These are phyloP conservation scores for Acanthamoeba divionensis DNA, from an alignment of 208 protist species.

Conservation along the genomic window DNA sequence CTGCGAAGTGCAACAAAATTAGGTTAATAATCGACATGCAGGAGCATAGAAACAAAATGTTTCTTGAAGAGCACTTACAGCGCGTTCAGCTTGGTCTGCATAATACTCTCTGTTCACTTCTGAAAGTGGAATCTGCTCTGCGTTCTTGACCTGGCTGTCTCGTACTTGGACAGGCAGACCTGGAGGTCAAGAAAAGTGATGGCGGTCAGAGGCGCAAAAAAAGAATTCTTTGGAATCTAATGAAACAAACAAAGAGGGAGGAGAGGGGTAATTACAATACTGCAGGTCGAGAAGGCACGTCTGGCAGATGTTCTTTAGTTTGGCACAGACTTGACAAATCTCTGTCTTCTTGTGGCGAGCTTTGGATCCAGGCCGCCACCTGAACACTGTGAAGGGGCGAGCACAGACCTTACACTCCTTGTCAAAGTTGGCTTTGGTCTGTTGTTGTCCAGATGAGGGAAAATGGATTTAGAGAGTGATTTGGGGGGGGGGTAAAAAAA, in stretches of 20 bases:
- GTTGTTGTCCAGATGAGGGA: not conserved
- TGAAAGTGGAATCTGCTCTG: conserved; percentile 59
- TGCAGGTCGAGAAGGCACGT: conserved; percentile 85
- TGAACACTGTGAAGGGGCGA: conserved; percentile 80
- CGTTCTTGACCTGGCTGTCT: conserved; percentile 69
- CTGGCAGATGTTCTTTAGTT: conserved; percentile 89
- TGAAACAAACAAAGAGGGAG: not conserved
- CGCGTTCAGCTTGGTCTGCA: conserved; percentile 16
- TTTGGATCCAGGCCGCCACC: conserved; percentile 76
- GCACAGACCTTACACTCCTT: conserved; percentile 79
- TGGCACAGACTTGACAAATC: conserved; percentile 85
- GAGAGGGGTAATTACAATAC: conserved; percentile 68
- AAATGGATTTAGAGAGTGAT: not conserved
- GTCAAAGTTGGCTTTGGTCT: conserved; percentile 65
- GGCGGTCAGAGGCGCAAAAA: not conserved
- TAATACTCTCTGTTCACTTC: conserved; percentile 73
- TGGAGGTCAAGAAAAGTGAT: not conserved
- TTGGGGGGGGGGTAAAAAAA: not conserved
- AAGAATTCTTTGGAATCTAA: too few species aligned
- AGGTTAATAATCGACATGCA: not conserved
- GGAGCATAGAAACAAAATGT: too few species aligned
- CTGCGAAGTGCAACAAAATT: not conserved
- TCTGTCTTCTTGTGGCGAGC: conserved; percentile 81
- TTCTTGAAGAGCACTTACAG: too few species aligned
- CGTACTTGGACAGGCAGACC: conserved; percentile 84